These are phyloP conservation scores for Dimocarpus longan DNA, from an alignment of 345 rosid species.

Conservation along the genomic window DNA sequence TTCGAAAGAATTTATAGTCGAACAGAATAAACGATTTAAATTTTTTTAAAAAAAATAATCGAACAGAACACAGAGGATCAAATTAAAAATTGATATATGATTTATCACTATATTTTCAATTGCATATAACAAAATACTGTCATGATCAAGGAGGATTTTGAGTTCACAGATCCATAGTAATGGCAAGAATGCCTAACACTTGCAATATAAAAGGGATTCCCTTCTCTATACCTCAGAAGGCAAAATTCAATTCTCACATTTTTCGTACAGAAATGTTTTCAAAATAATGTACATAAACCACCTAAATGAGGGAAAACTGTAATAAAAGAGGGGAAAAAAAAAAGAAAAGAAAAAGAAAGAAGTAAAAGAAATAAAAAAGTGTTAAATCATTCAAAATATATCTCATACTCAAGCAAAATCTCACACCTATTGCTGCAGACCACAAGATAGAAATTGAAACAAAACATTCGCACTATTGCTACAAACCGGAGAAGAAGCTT, in stretches of 20 bases:
- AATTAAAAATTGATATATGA: background rate
- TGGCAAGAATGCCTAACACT: constrained; percentile 2
- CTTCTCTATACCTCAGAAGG: constrained; percentile 26
- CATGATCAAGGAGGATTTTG: background rate
- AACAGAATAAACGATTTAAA: background rate
- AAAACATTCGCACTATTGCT: constrained; percentile 29
- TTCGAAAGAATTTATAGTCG: background rate
- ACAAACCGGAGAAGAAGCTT: constrained; percentile 34
- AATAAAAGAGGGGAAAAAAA: constrained; percentile 18
- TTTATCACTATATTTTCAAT: background rate
- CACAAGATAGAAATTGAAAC: constrained; percentile 28
- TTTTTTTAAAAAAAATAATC: too few relatives aligned
- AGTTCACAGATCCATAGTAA: constrained; percentile 7
- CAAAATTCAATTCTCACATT: constrained; percentile 45
- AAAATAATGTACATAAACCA: constrained; percentile 57
- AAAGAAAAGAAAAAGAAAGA: background rate
- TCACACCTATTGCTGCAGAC: constrained; percentile 29
- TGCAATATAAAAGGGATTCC: constrained; percentile 19
- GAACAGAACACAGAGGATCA: background rate
- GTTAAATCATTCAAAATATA: constrained; percentile 25
- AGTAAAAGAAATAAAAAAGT: too few relatives aligned
- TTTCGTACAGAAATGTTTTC: constrained; percentile 36
- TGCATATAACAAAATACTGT: background rate
- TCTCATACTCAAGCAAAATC: constrained; percentile 32
- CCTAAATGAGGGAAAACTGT: constrained; percentile 26